phyloP scores from a whole-genome alignment of 202 grass and related monocot genomes.

The Zizania palustris region DNA sequence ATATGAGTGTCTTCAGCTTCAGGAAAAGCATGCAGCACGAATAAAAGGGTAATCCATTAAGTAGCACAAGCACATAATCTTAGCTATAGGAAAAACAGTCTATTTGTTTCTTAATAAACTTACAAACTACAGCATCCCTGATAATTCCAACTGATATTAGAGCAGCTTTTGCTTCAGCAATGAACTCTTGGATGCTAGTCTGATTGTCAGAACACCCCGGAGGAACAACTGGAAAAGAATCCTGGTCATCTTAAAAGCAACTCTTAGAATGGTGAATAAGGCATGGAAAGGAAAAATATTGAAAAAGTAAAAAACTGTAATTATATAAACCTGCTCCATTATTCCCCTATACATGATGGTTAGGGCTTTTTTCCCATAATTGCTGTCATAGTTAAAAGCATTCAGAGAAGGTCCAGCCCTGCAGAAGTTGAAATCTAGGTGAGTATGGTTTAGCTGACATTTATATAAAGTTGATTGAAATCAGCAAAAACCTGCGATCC shows the following conservation, averaged over 20 bases:
- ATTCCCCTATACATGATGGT: slow-evolving; percentile 89
- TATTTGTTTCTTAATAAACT: slow-evolving; percentile 44
- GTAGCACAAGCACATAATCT: slow-evolving; percentile 17
- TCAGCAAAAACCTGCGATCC: slow-evolving; percentile 78
- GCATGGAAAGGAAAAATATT: slow-evolving; percentile 31
- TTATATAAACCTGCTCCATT: slow-evolving; percentile 86
- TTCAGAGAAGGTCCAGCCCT: slow-evolving; percentile 90
- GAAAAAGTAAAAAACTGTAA: slow-evolving; percentile 36
- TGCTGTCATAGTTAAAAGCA: slow-evolving; percentile 98
- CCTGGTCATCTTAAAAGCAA: slow-evolving; percentile 70
- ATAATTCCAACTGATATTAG: slow-evolving; percentile 95
- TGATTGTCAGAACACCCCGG: slow-evolving; percentile 82
- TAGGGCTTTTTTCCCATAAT: slow-evolving; percentile 82
- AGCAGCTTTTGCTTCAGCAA: slow-evolving; percentile 78
- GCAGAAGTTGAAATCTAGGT: slow-evolving; percentile 39
- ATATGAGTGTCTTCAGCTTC: background rate
- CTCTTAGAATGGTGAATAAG: slow-evolving; percentile 51
- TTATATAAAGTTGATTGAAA: slow-evolving; percentile 26
- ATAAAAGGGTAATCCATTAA: slow-evolving; percentile 28
- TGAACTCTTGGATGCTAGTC: slow-evolving; percentile 66
- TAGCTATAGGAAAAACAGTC: background rate
- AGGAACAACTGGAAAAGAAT: slow-evolving; percentile 79
- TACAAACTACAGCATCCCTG: slow-evolving; percentile 76
- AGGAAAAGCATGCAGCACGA: background rate
- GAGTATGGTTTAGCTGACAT: slow-evolving; percentile 29